Conservation (phyloP, 176 grass and related monocot genomes). For the Saccharum officinarum region DNA sequence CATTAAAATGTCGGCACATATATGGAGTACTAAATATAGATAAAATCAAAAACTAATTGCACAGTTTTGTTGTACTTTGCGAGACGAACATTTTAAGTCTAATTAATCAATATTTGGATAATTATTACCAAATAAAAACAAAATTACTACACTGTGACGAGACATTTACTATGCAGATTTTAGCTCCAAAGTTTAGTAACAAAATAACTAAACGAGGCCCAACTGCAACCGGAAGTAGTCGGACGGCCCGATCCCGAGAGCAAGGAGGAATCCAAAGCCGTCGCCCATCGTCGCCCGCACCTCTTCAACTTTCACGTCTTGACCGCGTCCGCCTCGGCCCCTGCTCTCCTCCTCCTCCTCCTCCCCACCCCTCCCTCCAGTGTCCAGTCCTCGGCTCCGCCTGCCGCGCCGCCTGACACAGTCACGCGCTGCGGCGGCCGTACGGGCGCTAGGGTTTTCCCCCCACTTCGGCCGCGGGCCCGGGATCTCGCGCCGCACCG, state of each 20-base stretch:
- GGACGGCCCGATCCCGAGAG: not conserved
- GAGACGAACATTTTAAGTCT: too few relatives aligned
- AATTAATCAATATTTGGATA: too few relatives aligned
- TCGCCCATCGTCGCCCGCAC: not conserved
- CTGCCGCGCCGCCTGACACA: too few relatives aligned
- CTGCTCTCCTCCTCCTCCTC: not conserved
- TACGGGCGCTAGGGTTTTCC: slow-evolving; percentile 48
- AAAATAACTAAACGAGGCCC: too few relatives aligned
- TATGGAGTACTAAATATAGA: too few relatives aligned
- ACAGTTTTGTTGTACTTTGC: too few relatives aligned
- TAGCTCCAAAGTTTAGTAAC: too few relatives aligned
- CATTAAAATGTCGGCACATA: too few relatives aligned
- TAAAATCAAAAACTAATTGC: too few relatives aligned
- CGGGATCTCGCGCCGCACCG: slow-evolving; percentile 36
- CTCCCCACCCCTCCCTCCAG: not conserved
- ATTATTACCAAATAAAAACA: too few relatives aligned
- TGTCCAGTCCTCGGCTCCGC: not conserved
- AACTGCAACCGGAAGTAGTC: not conserved
- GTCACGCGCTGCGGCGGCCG: not conserved
- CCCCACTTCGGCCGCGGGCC: not conserved
- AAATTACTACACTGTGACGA: too few relatives aligned
- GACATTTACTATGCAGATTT: too few relatives aligned
- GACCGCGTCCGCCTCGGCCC: not conserved
- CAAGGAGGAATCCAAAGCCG: slow-evolving; percentile 33
- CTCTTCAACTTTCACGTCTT: not conserved